These are phyloP conservation scores for Orbilia ellipsospora DNA, from an alignment of 2,329 filamentous ascomycete genomes.

Conservation along the genomic window DNA sequence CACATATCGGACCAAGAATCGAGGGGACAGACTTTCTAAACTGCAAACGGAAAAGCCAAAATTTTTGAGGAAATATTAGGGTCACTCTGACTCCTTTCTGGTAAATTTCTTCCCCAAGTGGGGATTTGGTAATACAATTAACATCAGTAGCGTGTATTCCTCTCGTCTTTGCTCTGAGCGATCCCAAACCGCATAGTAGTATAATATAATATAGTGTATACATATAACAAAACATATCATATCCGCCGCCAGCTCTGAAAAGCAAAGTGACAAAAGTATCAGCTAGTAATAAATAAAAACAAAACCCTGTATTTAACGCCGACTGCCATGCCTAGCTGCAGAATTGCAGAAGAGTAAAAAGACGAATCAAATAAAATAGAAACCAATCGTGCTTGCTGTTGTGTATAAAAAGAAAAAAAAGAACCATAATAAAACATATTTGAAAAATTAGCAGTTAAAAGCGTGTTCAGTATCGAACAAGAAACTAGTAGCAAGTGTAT, in stretches of 20 bases:
- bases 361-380: slow-evolving; percentile 24
- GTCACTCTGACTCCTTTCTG: background rate
- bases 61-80: background rate
- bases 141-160: background rate
- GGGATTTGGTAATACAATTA: background rate
- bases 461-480: slow-evolving; percentile 11
- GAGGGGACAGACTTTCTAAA: no score
- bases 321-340: slow-evolving; percentile 46
- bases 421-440: slow-evolving; percentile 28
- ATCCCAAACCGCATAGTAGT: slow-evolving; percentile 11
- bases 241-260: slow-evolving; percentile 24
- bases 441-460: slow-evolving; percentile 40
- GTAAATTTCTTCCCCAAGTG: background rate
- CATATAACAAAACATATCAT: slow-evolving; percentile 29
- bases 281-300: slow-evolving; percentile 29
- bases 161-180: slow-evolving; percentile 9
- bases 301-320: slow-evolving; percentile 49
- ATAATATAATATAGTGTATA: slow-evolving; percentile 48
- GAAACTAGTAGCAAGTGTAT: slow-evolving; percentile 16
- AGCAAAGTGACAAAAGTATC: slow-evolving; percentile 34
- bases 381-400: slow-evolving; percentile 33
- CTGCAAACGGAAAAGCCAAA: no score
- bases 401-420: slow-evolving; percentile 46
- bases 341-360: background rate
- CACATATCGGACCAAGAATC: no score